Evolutionary conservation across 2,329 filamentous ascomycete genomes (phyloP), one percentile per base, ranked within the genome.

Genomic region (Raffaelea arxii): DNA sequence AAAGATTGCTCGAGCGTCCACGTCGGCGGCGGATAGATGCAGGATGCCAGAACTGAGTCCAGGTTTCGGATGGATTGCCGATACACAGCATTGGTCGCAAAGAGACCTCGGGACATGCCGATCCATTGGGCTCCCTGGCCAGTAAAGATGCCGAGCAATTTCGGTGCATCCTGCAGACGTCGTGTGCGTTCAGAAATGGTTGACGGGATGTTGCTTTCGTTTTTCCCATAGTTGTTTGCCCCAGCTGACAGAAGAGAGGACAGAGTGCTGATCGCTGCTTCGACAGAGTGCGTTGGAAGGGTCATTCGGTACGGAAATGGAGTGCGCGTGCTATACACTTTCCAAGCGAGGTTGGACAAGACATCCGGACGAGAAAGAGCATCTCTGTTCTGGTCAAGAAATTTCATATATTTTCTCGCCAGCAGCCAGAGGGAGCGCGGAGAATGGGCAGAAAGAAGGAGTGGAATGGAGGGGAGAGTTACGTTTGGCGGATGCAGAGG

Each of bases 41-140:
- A 18, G 7, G 32, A 7, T 36, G 32, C 32, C 6, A 36, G 32
- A 36, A n/a, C 32, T 18, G 16, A 18, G 14, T 36, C 32, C 14
- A 12, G 19, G 16, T 12, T 6, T 5, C 14, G 7, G 6, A 36
- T 12, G 6, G 50, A 54, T 9, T 48, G 30, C 25, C 52, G 43
- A 12, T 62, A 56, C 22, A 58, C 51, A 1, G 49, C 23, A 50
- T 53, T 65, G 6, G 56, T 57, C 7, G 46, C 14, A 16, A 65
- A 42, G 9, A 66, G 49, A 1, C 55, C 56, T 5, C 56, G 56
- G 4, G 63, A 66, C 68, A 71, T 71, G 0, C 56, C 58, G 3
- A 59, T 55, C 63, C 67, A 72, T 42, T 71, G 68, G 0, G 67
- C 66, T 2, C 69, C 69, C 46, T 72, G 69, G 6, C 69, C 68